Evolutionary conservation across 768 basidiomycete genomes (phyloP).

Genomic region (Scleroderma citrinum): DNA sequence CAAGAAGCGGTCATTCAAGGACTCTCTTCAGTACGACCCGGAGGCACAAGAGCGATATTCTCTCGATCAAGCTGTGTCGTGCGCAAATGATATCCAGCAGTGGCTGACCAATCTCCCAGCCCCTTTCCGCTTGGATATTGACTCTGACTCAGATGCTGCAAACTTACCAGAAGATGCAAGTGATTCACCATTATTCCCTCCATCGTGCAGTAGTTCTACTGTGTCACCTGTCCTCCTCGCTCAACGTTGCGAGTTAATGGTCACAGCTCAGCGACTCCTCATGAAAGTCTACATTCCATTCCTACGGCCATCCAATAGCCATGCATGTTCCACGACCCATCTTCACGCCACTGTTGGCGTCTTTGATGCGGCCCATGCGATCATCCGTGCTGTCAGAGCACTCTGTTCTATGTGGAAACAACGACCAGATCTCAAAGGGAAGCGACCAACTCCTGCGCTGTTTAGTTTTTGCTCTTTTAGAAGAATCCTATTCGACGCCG

Average conservation of each 20-base stretch:
- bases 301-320: conserved; percentile 34
- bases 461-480: conserved; percentile 57
- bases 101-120: conserved; percentile 51
- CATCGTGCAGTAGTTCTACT: conserved; percentile 10
- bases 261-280: conserved; percentile 55
- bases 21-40: conserved; percentile 29
- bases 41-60: conserved; percentile 33
- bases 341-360: conserved; percentile 53
- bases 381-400: conserved; percentile 47
- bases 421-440: conserved; percentile 26
- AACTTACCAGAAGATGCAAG: conserved; percentile 7
- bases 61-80: conserved; percentile 54
- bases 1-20: conserved; percentile 44
- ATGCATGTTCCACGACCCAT: conserved; percentile 27
- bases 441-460: conserved; percentile 36
- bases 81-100: conserved; percentile 50
- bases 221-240: conserved; percentile 36
- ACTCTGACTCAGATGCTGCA: conserved; percentile 22
- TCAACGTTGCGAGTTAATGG: conserved; percentile 55
- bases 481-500: conserved; percentile 60
- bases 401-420: conserved; percentile 38
- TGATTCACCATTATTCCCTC: conserved; percentile 1
- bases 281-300: conserved; percentile 68
- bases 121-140: conserved; percentile 39
- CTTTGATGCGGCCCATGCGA: conserved; percentile 59